Percentiles rank a stretch among this genome's conserved stretches.
phyloP scores from a whole-genome alignment of 768 basidiomycete genomes.

The Boletus rubropictus region DNA sequence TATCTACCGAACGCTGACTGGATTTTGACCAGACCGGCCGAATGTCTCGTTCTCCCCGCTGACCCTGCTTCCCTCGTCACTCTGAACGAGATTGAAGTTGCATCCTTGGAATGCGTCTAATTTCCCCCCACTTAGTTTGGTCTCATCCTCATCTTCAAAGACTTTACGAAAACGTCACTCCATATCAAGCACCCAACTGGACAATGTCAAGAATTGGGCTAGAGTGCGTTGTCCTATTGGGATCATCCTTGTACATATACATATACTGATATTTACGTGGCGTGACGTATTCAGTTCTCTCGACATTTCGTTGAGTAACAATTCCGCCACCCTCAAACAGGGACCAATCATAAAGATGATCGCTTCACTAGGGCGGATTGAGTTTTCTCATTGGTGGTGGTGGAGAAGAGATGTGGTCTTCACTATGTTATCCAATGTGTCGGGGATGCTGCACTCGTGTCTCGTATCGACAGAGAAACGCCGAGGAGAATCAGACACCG shows the following conservation, averaged over 20 bases:
- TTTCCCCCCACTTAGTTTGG: conserved; percentile 96
- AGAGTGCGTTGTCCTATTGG: conserved; percentile 55
- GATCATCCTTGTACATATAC: not conserved
- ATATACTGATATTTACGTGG: conserved; percentile 4
- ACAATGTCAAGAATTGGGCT: conserved; percentile 99
- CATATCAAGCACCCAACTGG: conserved; percentile 90
- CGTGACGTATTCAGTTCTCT: no score
- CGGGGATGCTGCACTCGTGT: no score
- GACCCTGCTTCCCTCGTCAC: conserved; percentile 97
- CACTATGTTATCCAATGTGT: no score
- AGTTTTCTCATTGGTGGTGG: no score
- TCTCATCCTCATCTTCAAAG: conserved; percentile 94
- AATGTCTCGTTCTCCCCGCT: conserved; percentile 91
- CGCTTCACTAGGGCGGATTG: no score
- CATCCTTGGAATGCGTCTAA: conserved; percentile 93
- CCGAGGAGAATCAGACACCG: no score
- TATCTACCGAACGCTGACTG: not conserved
- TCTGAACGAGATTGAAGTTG: conserved; percentile 90
- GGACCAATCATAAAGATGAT: no score
- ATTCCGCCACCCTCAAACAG: no score
- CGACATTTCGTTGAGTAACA: no score
- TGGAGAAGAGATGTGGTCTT: no score
- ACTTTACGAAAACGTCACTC: conserved; percentile 85
- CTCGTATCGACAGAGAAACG: no score
- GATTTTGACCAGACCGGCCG: conserved; percentile 60